Conservation (phyloP, 495 filamentous ascomycete genomes). For the Arthonia radiata region DNA sequence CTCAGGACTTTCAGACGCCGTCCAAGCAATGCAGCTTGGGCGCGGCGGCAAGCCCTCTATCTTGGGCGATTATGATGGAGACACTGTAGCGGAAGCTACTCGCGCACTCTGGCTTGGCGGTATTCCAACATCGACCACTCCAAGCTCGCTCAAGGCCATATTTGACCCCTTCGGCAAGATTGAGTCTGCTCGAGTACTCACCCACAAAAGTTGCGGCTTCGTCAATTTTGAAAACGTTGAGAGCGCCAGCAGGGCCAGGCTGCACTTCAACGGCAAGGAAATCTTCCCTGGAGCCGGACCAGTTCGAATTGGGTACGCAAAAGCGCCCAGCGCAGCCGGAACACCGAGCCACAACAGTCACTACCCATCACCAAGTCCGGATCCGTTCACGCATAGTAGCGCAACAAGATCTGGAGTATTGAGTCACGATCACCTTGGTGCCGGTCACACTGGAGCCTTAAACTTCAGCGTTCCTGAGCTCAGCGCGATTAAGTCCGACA, state of each 20-base stretch:
- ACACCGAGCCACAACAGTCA: constrained; percentile 65
- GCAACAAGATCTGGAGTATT: constrained; percentile 7
- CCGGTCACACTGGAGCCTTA: background rate
- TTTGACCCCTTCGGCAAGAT: constrained; percentile 80
- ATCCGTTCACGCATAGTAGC: constrained; percentile 36
- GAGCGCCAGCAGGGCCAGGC: constrained; percentile 71
- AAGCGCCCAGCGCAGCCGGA: constrained; percentile 55
- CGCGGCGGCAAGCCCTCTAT: constrained; percentile 11
- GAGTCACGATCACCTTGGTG: background rate
- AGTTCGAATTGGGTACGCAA: constrained; percentile 87
- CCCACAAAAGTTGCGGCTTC: constrained; percentile 97
- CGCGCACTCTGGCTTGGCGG: constrained; percentile 91
- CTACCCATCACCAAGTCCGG: constrained; percentile 86
- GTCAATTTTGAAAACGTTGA: constrained; percentile 86
- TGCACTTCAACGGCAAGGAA: constrained; percentile 77
- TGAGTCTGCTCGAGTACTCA: constrained; percentile 75
- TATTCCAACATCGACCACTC: constrained; percentile 91
- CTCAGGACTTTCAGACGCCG: constrained; percentile 30
- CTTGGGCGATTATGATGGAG: constrained; percentile 31
- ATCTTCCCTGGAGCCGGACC: constrained; percentile 94
- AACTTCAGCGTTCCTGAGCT: constrained; percentile 40
- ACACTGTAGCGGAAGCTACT: constrained; percentile 69
- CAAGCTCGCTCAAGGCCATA: constrained; percentile 75
- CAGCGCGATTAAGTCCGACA: constrained; percentile 51
- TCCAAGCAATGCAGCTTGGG: background rate